Evolutionary conservation across 768 basidiomycete genomes (phyloP).

Genomic region (Mycena maculata): DNA sequence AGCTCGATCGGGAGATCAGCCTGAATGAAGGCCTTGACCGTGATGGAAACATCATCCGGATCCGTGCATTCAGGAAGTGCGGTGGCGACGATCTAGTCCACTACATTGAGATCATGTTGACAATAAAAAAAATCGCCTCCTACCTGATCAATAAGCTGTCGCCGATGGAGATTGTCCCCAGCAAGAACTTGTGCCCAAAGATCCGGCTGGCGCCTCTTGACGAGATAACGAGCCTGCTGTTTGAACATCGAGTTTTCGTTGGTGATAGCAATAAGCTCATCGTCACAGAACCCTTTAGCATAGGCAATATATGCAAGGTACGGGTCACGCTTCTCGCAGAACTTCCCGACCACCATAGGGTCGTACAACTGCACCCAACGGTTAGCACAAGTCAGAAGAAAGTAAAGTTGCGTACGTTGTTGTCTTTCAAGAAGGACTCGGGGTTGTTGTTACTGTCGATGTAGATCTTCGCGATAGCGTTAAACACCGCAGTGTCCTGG

Average conservation of each 20-base stretch:
- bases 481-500: conserved; percentile 94
- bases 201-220: conserved; percentile 94
- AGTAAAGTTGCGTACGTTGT: conserved; percentile 74
- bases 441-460: conserved; percentile 99
- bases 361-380: conserved; percentile 82
- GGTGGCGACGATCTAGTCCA: conserved; percentile 84
- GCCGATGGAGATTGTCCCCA: conserved; percentile 90
- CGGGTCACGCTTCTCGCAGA: conserved; percentile 98
- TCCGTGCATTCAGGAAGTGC: conserved; percentile 97
- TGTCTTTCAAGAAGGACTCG: conserved; percentile 97
- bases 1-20: conserved; percentile 97
- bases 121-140: conserved; percentile 25
- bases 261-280: conserved; percentile 95
- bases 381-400: conserved; percentile 24
- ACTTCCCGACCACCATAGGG: conserved; percentile 96
- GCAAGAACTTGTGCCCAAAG: conserved; percentile 96
- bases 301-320: conserved; percentile 99
- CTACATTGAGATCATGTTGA: neutral
- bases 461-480: conserved; percentile 97
- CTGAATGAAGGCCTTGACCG: conserved; percentile 98
- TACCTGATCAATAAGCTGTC: conserved; percentile 93
- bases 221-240: conserved; percentile 97
- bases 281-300: conserved; percentile 98
- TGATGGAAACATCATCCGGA: conserved; percentile 97
- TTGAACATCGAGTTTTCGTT: conserved; percentile 99